Conservation (phyloP, 352 stramenopile genomes). For the Globisporangium nunn region DNA sequence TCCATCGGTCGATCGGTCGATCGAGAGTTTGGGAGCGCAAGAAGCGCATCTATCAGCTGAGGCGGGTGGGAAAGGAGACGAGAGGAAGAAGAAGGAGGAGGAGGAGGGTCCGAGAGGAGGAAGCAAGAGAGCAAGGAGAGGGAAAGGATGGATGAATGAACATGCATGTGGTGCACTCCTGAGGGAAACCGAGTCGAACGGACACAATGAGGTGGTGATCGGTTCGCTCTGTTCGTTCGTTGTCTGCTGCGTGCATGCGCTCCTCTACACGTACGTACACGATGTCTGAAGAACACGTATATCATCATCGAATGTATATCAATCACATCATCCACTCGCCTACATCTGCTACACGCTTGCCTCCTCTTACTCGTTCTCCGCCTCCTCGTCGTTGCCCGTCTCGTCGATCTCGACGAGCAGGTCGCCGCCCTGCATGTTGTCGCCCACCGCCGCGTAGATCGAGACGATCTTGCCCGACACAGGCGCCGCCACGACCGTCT, state of each 20-base stretch:
- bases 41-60: conserved; percentile 1
- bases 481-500: conserved; percentile 92
- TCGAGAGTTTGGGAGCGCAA: not conserved
- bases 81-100: not conserved
- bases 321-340: not conserved
- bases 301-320: too few relatives aligned
- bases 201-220: too few relatives aligned
- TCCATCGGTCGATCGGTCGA: too few relatives aligned
- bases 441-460: conserved; percentile 89
- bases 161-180: not conserved
- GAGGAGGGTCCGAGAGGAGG: not conserved
- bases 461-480: conserved; percentile 87
- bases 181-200: too few relatives aligned
- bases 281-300: too few relatives aligned
- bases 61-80: too few relatives aligned
- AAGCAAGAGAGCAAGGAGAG: not conserved
- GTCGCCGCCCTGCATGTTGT: conserved; percentile 93
- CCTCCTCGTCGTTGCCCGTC: conserved; percentile 44
- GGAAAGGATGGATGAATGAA: too few relatives aligned
- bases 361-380: conserved; percentile 8
- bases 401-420: conserved; percentile 95
- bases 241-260: too few relatives aligned
- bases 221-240: too few relatives aligned
- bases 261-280: too few relatives aligned
- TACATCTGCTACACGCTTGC: too few relatives aligned